Evolutionary conservation across 2,329 filamentous ascomycete species (phyloP).

Genomic region (Pseudopithomyces maydicus): DNA sequence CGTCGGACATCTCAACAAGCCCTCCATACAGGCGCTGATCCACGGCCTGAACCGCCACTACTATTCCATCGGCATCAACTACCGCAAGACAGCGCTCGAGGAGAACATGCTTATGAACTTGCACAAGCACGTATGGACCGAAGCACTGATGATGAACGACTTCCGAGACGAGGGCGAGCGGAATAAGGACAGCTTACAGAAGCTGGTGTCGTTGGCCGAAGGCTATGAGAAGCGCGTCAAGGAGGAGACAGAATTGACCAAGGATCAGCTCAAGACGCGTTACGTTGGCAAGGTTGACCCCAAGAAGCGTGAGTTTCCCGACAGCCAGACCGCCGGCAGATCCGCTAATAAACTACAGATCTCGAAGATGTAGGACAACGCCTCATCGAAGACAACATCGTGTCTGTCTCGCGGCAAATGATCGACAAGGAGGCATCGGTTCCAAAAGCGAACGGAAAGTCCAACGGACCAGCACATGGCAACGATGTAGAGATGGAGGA

Average conservation of each 20-base stretch:
- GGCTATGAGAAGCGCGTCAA: slow-evolving; percentile 99
- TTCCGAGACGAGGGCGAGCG: slow-evolving; percentile 82
- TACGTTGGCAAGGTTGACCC: slow-evolving; percentile 99
- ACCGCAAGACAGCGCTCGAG: slow-evolving; percentile 94
- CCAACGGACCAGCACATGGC: slow-evolving; percentile 19
- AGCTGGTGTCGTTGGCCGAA: slow-evolving; percentile 86
- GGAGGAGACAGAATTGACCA: slow-evolving; percentile 95
- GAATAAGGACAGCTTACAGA: slow-evolving; percentile 85
- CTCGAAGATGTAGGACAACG: slow-evolving; percentile 95
- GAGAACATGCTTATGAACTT: slow-evolving; percentile 99
- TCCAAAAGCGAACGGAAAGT: slow-evolving; percentile 57
- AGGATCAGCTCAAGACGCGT: slow-evolving; percentile 97
- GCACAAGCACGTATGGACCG: slow-evolving; percentile 99
- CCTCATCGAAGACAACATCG: slow-evolving; percentile 98
- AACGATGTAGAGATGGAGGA: slow-evolving; percentile 6
- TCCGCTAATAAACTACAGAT: slow-evolving; percentile 54
- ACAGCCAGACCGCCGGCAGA: neutral
- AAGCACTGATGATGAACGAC: slow-evolving; percentile 95
- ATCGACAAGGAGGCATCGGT: slow-evolving; percentile 98
- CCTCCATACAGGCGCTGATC: slow-evolving; percentile 98
- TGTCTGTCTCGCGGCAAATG: slow-evolving; percentile 97
- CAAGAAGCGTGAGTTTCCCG: slow-evolving; percentile 76
- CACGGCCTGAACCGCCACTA: slow-evolving; percentile 98
- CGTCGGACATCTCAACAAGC: slow-evolving; percentile 97
- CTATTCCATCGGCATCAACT: slow-evolving; percentile 98